Conservation (phyloP, 345 rosid genomes). For the Arabidopsis arenosa region DNA sequence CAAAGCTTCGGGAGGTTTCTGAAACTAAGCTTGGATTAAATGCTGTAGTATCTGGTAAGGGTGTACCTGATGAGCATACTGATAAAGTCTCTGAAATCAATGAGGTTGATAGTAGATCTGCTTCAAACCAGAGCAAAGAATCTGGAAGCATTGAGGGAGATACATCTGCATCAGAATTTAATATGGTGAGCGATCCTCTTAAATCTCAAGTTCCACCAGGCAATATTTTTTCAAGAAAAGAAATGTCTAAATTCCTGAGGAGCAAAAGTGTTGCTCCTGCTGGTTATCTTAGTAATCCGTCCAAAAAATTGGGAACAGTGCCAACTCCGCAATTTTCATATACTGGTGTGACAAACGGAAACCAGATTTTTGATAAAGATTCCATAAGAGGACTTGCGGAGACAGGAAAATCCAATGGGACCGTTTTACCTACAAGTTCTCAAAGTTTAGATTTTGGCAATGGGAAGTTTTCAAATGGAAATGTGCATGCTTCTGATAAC, state of each 20-base stretch:
- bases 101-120: slow-evolving; percentile 41
- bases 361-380: slow-evolving; percentile 37
- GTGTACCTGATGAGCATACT: slow-evolving; percentile 37
- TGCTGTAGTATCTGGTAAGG: slow-evolving; percentile 43
- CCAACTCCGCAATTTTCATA: slow-evolving; percentile 49
- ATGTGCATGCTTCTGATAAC: slow-evolving; percentile 43
- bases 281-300: slow-evolving; percentile 52
- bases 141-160: slow-evolving; percentile 47
- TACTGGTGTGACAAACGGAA: slow-evolving; percentile 34
- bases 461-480: slow-evolving; percentile 48
- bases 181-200: slow-evolving; percentile 65
- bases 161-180: slow-evolving; percentile 42
- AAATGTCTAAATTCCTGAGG: slow-evolving; percentile 75
- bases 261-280: slow-evolving; percentile 63
- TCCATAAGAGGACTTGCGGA: slow-evolving; percentile 39
- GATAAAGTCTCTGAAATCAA: slow-evolving; percentile 36
- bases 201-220: slow-evolving; percentile 84
- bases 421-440: slow-evolving; percentile 32
- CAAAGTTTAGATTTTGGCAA: slow-evolving; percentile 46
- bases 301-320: slow-evolving; percentile 48
- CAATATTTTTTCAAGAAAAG: slow-evolving; percentile 79
- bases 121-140: slow-evolving; percentile 43
- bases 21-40: slow-evolving; percentile 45
- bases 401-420: slow-evolving; percentile 51
- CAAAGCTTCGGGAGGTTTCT: slow-evolving; percentile 43